These are phyloP conservation scores for Alternaria angustiovoidea DNA, from an alignment of 2,329 filamentous ascomycete species.

Conservation along the genomic window DNA sequence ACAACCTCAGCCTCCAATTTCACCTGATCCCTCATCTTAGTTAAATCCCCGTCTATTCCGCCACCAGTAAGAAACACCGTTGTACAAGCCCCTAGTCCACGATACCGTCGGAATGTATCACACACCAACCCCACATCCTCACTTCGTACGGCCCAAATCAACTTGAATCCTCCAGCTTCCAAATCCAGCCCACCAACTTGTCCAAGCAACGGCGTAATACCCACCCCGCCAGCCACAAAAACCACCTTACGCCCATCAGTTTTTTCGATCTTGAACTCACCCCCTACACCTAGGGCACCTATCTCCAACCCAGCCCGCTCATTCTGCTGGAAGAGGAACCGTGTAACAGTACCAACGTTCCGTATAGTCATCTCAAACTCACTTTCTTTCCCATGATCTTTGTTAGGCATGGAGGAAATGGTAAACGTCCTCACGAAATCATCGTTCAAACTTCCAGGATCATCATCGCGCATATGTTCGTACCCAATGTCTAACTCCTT, in stretches of 20 bases:
- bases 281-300: constrained; percentile 76
- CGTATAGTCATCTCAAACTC: constrained; percentile 77
- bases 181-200: constrained; percentile 59
- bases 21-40: constrained; percentile 41
- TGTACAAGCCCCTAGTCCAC: constrained; percentile 61
- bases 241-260: constrained; percentile 51
- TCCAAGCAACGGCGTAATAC: constrained; percentile 81
- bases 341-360: constrained; percentile 73
- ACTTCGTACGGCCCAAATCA: constrained; percentile 73
- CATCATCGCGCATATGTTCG: constrained; percentile 82
- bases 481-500: constrained; percentile 76
- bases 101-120: constrained; percentile 64
- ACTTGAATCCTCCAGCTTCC: constrained; percentile 50
- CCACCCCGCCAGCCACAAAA: constrained; percentile 81
- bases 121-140: constrained; percentile 70
- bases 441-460: constrained; percentile 82
- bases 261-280: constrained; percentile 62
- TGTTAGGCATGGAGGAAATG: constrained; percentile 67
- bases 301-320: constrained; percentile 65
- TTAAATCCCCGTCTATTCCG: constrained; percentile 25
- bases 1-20: constrained; percentile 48
- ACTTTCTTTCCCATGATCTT: constrained; percentile 29
- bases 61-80: constrained; percentile 71
- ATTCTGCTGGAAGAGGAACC: constrained; percentile 68
- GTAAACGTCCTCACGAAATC: constrained; percentile 87